Evolutionary conservation across 805 yeast species (phyloP), one percentile per base, ranked within the genome.

Genomic region (Sungouiella blattae): DNA sequence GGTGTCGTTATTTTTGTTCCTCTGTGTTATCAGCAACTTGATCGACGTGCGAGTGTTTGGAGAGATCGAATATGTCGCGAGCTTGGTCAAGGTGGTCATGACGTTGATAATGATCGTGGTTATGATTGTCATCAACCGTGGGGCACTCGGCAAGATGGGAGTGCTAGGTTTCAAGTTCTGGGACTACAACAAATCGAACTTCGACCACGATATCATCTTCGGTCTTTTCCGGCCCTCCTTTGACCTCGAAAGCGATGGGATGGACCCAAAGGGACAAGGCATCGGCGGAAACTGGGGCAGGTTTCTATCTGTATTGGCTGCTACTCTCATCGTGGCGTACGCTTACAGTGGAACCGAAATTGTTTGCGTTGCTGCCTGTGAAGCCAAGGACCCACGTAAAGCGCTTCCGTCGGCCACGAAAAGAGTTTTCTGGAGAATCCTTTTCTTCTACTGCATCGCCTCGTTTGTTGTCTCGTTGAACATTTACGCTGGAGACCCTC

Each of bases 271-370:
- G 1, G 26, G 39, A 7, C 56, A 58, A 12, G 91, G 91, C 0
- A 77, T 79, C 21, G 75, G 73, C 5, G 87, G 89, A 2, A 55
- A 67, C 18, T 51, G 57, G 31, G 93, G 91, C 0, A 55, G 84
- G 28, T 69, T 84, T 33, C 59, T 81, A 30, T 77, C 84, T 5
- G 56, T 83, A 6, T 37, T 81, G 23, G 73, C 78, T 1, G 86
- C 87, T 1, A 61, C 80, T 6, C 59, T 78, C 30, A 76, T 80
- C 14, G 79, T 88, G 0, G 69, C 87, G 0, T 86, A 81, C 56
- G 83, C 94, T 0, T 86, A 80, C 50, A 77, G 83, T 32, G 95
- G 95, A 0, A 83, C 88, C 1, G 95, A 86, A 47, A 78, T 82
- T 55, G 89, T 87, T 9, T 78, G 85, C 44, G 77, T 85, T 36